Evolutionary conservation across 1,284 basidiomycete genomes (phyloP).

Genomic region (Heliocybe sulcata): DNA sequence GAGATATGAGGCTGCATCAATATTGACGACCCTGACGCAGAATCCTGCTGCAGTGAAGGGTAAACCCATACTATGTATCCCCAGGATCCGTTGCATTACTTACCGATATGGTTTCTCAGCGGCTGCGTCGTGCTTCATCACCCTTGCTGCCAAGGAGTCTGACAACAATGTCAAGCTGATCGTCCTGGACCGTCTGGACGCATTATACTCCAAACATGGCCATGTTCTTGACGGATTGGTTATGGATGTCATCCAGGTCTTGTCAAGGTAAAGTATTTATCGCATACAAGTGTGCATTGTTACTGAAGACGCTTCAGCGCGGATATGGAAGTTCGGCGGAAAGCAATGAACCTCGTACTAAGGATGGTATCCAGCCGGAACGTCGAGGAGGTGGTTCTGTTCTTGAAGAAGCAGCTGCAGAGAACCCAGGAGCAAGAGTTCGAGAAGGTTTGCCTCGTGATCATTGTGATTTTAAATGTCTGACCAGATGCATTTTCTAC

Average conservation of each 20-base stretch:
- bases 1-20: constrained; percentile 97
- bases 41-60: constrained; percentile 96
- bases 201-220: constrained; percentile 81
- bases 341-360: constrained; percentile 86
- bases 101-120: constrained; percentile 39
- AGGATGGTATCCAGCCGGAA: constrained; percentile 94
- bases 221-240: constrained; percentile 89
- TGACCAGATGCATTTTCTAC: neutral
- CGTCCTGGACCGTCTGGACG: constrained; percentile 89
- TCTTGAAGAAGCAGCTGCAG: constrained; percentile 97
- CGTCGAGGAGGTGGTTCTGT: constrained; percentile 95
- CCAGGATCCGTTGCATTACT: constrained; percentile 3
- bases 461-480: neutral
- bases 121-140: constrained; percentile 85
- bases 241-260: constrained; percentile 93
- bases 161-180: constrained; percentile 99
- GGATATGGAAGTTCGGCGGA: constrained; percentile 95
- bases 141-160: constrained; percentile 89
- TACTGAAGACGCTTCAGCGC: constrained; percentile 42
- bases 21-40: constrained; percentile 91
- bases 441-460: constrained; percentile 67
- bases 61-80: constrained; percentile 20
- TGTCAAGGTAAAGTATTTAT: constrained; percentile 53
- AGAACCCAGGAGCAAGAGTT: constrained; percentile 83
- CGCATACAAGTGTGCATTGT: neutral